Base-by-base conservation (phyloP, 2,329 filamentous ascomycete species). In the Claviceps sp. region DNA sequence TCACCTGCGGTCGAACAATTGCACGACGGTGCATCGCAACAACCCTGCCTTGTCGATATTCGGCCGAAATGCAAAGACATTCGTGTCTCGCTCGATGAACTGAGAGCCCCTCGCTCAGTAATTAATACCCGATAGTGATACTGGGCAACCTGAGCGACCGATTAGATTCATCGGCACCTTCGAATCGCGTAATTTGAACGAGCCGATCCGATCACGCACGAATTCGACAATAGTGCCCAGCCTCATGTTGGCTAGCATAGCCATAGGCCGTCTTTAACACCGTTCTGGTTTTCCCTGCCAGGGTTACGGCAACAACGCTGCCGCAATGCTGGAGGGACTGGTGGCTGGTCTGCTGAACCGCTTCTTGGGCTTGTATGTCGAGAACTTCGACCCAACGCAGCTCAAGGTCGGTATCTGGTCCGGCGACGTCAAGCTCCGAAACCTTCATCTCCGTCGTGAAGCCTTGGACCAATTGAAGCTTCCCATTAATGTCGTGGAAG, bases 301-400 rank as follows among this genome's bases (percentile, higher is more conserved):
- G 85, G 85, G 81, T 85, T 64, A 88, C 80, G 85, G 77, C 81
- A 74, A 66, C 65, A 68, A 64, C 60, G 61, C 68, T 67, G 68
- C 72, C 76, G 77, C 67, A 63, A 98, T 99, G 93, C 82, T 99
- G 73, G 93, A 98, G 79, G 88, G 90, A 60, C 78, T 99, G 61
- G 93, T 97, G 57, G 89, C 93, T 62, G 94, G 91, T 71, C 78
- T 99, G 75, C 84, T 99, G 62, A 98, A 98, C 75, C 86, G 94
- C 75, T 97, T 98, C 72, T 74, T 99, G 80, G 94, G 93, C 78
- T 95, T 97, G 86, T 98, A 98, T 70, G 91, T 99, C 70, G 90
- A 95, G 78, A 97, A 98, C 71, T 98, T 99, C 67, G 93, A 99
- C 69, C 88, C 93, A 51, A 86, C 88, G 63, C 93, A 98, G 74